Conservation (phyloP, 495 filamentous ascomycete species). For the Xanthoparmelia taractica region DNA sequence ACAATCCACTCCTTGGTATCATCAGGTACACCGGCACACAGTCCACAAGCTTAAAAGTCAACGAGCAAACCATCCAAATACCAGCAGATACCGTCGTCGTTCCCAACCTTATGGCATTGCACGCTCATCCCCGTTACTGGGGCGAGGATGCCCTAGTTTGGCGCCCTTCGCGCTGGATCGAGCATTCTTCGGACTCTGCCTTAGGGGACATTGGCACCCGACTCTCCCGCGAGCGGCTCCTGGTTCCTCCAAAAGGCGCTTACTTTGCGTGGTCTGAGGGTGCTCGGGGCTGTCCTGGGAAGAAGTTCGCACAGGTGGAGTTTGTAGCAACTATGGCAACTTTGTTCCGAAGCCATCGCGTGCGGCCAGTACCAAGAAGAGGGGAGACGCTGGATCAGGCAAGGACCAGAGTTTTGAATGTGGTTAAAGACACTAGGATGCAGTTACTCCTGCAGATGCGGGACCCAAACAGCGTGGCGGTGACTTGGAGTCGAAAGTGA, state of each 20-base stretch:
- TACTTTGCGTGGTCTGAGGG: conserved; percentile 46
- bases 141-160: conserved; percentile 31
- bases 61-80: conserved; percentile 27
- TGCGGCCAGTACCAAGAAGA: conserved; percentile 22
- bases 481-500: background rate
- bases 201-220: background rate
- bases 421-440: conserved; percentile 28
- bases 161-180: conserved; percentile 30
- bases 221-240: background rate
- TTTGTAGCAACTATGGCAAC: conserved; percentile 42
- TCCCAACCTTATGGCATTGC: conserved; percentile 33
- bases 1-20: conserved; percentile 11
- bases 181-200: background rate
- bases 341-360: conserved; percentile 36
- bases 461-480: background rate
- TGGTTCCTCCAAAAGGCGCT: conserved; percentile 26
- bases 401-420: conserved; percentile 28
- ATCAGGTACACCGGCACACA: conserved; percentile 9
- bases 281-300: conserved; percentile 40
- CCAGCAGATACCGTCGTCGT: conserved; percentile 34
- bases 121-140: conserved; percentile 42
- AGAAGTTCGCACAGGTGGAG: conserved; percentile 48
- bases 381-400: conserved; percentile 32
- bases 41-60: conserved; percentile 24
- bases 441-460: conserved; percentile 20